These are phyloP conservation scores for Paramecium bursaria DNA, from an alignment of 73 alveolate species.

Conservation along the genomic window DNA sequence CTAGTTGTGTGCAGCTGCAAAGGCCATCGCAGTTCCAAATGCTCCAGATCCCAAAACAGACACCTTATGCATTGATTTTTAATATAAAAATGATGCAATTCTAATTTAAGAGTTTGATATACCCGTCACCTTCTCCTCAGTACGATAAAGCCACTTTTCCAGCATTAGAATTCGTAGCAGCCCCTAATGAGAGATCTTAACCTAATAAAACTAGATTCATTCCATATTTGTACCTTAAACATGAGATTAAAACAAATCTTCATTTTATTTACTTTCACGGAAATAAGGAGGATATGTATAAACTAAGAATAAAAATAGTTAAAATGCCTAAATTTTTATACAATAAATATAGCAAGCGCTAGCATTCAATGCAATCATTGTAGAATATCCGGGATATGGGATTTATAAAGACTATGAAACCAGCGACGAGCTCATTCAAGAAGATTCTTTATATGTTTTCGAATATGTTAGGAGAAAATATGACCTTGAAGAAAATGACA, in stretches of 20 bases:
- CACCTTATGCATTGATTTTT: constrained; percentile 63
- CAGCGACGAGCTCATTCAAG: background rate
- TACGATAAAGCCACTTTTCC: too few relatives aligned
- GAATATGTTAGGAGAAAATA: background rate
- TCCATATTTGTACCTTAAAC: background rate
- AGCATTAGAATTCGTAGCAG: background rate
- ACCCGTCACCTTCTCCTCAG: background rate
- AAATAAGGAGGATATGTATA: constrained; percentile 3
- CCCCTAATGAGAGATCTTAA: background rate
- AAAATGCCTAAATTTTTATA: too few relatives aligned
- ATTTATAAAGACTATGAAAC: background rate
- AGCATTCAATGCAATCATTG: constrained; percentile 10
- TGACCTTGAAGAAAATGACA: constrained; percentile 1
- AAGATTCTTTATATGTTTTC: constrained; percentile 36
- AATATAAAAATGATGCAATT: background rate
- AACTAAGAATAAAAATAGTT: background rate
- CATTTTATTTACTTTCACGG: constrained; percentile 10
- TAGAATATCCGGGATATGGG: constrained; percentile 60
- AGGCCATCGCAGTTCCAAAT: constrained; percentile 81
- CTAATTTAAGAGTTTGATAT: background rate
- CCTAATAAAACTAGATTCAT: background rate
- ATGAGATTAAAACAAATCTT: background rate
- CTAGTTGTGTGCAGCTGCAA: constrained; percentile 69
- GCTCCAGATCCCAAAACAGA: constrained; percentile 79
- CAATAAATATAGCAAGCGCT: too few relatives aligned